phyloP scores from a whole-genome alignment of 768 basidiomycete species.

The Leccinum boreale region DNA sequence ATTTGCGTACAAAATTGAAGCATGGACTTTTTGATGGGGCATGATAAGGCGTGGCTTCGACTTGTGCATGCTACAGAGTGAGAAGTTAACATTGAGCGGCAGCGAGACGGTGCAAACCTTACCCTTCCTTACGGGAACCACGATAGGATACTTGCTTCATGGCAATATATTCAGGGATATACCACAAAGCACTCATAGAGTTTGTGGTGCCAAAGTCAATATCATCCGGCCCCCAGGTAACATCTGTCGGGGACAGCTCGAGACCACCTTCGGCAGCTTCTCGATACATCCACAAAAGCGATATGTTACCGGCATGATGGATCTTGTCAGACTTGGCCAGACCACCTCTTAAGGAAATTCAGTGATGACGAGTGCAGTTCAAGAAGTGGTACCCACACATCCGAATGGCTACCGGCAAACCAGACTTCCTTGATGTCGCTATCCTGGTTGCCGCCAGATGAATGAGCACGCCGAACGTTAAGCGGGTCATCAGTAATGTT shows the following conservation, averaged over 20 bases:
- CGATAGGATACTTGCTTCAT: constrained; percentile 6
- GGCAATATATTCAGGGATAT: constrained; percentile 4
- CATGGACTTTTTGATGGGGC: background rate
- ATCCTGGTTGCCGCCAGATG: too few relatives aligned
- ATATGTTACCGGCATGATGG: background rate
- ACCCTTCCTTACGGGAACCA: constrained; percentile 4
- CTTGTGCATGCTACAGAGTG: constrained; percentile 1
- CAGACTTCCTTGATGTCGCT: constrained; percentile 31
- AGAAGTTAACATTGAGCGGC: background rate
- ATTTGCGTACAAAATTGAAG: background rate
- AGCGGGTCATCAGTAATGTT: constrained; percentile 3
- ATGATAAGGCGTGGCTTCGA: constrained; percentile 9
- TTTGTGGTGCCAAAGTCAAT: constrained; percentile 12
- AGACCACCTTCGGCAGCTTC: background rate
- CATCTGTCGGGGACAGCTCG: constrained; percentile 10
- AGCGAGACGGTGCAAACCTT: background rate
- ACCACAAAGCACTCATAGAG: constrained; percentile 9
- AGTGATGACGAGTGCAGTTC: too few relatives aligned
- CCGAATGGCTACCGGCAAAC: constrained; percentile 5
- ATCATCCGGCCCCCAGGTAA: constrained; percentile 14
- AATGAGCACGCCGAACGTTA: background rate
- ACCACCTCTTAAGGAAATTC: constrained; percentile 4
- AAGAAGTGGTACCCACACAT: constrained; percentile 17
- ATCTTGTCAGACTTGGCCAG: constrained; percentile 3
- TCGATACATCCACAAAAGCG: background rate